phyloP scores from a whole-genome alignment of 2,329 filamentous ascomycete genomes.

The Microsporum ferrugineum region DNA sequence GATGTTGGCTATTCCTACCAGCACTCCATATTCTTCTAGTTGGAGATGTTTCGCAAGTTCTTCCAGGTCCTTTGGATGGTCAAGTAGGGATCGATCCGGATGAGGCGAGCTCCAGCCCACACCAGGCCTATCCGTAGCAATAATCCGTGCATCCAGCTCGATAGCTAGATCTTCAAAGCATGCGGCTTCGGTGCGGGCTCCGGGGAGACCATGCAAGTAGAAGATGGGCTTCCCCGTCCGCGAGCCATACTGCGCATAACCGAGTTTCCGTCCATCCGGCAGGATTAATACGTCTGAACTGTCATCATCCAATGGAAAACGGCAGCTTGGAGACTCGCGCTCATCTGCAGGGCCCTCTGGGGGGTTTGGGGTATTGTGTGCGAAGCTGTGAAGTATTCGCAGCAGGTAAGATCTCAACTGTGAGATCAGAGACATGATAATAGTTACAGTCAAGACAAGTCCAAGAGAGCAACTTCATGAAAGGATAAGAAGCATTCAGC shows the following conservation, averaged over 20 bases:
- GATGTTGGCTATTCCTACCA: slow-evolving; percentile 20
- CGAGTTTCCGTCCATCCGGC: slow-evolving; percentile 26
- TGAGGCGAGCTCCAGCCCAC: slow-evolving; percentile 33
- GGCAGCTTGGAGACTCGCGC: neutral
- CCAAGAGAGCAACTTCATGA: neutral
- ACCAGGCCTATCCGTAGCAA: slow-evolving; percentile 36
- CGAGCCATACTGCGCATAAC: slow-evolving; percentile 33
- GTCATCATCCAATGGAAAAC: slow-evolving; percentile 15
- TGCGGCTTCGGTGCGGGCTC: slow-evolving; percentile 33
- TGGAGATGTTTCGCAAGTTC: slow-evolving; percentile 32
- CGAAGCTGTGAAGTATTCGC: neutral
- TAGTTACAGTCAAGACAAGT: neutral
- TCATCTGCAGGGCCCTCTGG: neutral
- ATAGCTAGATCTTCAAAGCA: slow-evolving; percentile 25
- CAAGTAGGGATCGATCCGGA: slow-evolving; percentile 27
- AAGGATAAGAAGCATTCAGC: neutral
- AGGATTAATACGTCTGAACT: slow-evolving; percentile 23
- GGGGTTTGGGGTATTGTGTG: neutral
- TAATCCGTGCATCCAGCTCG: slow-evolving; percentile 29
- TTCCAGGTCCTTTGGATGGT: slow-evolving; percentile 35
- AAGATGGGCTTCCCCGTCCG: slow-evolving; percentile 25
- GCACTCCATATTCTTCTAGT: slow-evolving; percentile 31
- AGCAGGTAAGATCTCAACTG: neutral
- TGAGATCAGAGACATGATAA: neutral
- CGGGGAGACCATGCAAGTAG: slow-evolving; percentile 35